These are phyloP conservation scores for Leccinum arenicola DNA, from an alignment of 768 basidiomycete genomes.

Conservation along the genomic window DNA sequence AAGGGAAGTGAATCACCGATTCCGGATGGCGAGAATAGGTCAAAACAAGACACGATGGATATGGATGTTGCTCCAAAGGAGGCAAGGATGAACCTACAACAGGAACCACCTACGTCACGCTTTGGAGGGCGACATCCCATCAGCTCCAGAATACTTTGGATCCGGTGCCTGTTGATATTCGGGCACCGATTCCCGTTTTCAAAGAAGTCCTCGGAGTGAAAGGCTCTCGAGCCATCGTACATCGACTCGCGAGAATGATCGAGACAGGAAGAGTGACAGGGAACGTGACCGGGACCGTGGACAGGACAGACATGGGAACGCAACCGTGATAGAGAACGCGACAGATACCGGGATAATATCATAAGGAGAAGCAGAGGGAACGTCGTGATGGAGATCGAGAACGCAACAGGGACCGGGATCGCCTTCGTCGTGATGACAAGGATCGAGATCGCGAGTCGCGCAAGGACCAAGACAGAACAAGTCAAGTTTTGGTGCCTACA, in stretches of 20 bases:
- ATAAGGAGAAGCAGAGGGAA: constrained; percentile 40
- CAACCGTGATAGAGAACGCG: constrained; percentile 44
- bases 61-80: constrained; percentile 30
- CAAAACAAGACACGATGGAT: constrained; percentile 36
- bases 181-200: constrained; percentile 12
- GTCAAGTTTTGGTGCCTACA: constrained; percentile 34
- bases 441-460: constrained; percentile 61
- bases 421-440: constrained; percentile 58
- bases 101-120: constrained; percentile 20
- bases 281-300: constrained; percentile 49
- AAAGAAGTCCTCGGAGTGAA: constrained; percentile 46
- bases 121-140: constrained; percentile 19
- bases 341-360: constrained; percentile 35
- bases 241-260: constrained; percentile 29
- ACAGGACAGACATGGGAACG: constrained; percentile 46
- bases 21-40: constrained; percentile 29
- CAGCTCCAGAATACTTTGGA: constrained; percentile 15
- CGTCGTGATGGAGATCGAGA: constrained; percentile 44
- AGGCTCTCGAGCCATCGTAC: constrained; percentile 42
- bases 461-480: constrained; percentile 54
- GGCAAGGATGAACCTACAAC: constrained; percentile 21
- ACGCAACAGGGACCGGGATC: constrained; percentile 45
- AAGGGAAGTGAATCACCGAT: constrained; percentile 36
- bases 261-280: constrained; percentile 44
- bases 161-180: constrained; percentile 15